A percentile compares a stretch with the other conserved stretches of the same genome.
Evolutionary conservation across 1,139 yeast genomes (phyloP).

Genomic region (Meyerozyma athensensis): DNA sequence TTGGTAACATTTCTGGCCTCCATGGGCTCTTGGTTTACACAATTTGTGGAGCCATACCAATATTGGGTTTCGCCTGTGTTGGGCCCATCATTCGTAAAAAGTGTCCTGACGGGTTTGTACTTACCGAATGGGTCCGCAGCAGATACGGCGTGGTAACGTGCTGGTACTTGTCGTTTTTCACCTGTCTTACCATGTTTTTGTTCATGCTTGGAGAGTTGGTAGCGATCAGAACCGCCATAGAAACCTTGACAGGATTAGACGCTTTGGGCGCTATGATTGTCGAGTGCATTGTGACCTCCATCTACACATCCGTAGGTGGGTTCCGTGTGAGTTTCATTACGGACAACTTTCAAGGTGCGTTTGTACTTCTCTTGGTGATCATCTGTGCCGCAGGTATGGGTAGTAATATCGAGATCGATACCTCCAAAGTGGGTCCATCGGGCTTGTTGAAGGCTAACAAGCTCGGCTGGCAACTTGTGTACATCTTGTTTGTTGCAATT

Average conservation of each 20-base stretch:
- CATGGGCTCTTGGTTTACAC: constrained; percentile 86
- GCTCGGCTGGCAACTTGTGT: constrained; percentile 85
- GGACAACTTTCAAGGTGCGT: constrained; percentile 79
- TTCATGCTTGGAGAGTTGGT: constrained; percentile 87
- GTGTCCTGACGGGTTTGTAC: constrained; percentile 87
- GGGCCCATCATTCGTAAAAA: constrained; percentile 77
- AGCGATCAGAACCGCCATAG: constrained; percentile 71
- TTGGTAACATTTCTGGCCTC: constrained; percentile 80
- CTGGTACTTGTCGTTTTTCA: constrained; percentile 72
- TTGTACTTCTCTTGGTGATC: constrained; percentile 62
- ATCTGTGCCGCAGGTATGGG: constrained; percentile 83
- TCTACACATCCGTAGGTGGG: constrained; percentile 87
- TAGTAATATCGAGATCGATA: constrained; percentile 66
- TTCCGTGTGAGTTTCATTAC: constrained; percentile 85
- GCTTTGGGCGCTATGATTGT: constrained; percentile 82
- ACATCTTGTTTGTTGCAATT: constrained; percentile 80
- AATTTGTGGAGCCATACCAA: constrained; percentile 77
- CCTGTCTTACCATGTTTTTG: constrained; percentile 79
- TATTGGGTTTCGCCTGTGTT: constrained; percentile 70
- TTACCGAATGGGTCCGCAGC: constrained; percentile 91
- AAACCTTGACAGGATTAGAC: constrained; percentile 71
- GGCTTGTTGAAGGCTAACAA: constrained; percentile 59
- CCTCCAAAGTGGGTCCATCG: constrained; percentile 56
- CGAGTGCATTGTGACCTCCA: constrained; percentile 81
- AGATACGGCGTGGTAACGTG: constrained; percentile 73